Base-by-base conservation (phyloP, 495 filamentous ascomycete genomes). In the Penicillium steckii region DNA sequence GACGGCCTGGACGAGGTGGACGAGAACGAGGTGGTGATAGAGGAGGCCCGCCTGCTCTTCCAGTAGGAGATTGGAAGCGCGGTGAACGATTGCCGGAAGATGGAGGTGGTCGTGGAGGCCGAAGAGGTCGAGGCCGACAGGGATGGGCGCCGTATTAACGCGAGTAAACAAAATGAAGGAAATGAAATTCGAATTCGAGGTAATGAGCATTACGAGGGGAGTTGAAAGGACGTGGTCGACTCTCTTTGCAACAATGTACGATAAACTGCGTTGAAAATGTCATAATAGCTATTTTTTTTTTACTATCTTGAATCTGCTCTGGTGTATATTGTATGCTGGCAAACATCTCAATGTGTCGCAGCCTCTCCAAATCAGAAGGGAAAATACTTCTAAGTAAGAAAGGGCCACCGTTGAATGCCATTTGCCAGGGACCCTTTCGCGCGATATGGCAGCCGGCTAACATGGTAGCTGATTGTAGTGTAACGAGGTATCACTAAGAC, bases 121-220 rank as follows among this genome's bases (percentile, higher is more conserved):
- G 57, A 12, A 55, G 70, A 37, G 56, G 65, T 23, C 38, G 38
- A 15, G 61, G 70, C 6, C 72, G 69, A 38, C 70, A 73, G 8
- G 68, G 73, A 53, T 73, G 73, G 67, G 69, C 64, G 35, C 74
- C 74, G 7, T 77, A 77, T 60, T 75, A 46, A 57, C 15, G 27
- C 29, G 38, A 5, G 26, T 27, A 10, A 27, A 27, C 4, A 27
- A 27, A 5, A 27, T 5, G 26, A 27, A 5, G 26, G 26, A 27
- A 27, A 10, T 4, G 26, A 27, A 27, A n/a, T n/a, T n/a, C n/a
- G n/a, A n/a, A n/a, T n/a, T 32, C 29, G 1, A 13, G n/a, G 10
- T 32, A n/a, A 32, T 32, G 29, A 32, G 29, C 3, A 32, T 8
- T 32, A 13, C 4, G 29, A 32, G n/a, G n/a, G 3, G 9, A 0